Evolutionary conservation across 2,329 filamentous ascomycete genomes (phyloP), one percentile per base, ranked within the genome.

Genomic region (Beauveria bassiana): DNA sequence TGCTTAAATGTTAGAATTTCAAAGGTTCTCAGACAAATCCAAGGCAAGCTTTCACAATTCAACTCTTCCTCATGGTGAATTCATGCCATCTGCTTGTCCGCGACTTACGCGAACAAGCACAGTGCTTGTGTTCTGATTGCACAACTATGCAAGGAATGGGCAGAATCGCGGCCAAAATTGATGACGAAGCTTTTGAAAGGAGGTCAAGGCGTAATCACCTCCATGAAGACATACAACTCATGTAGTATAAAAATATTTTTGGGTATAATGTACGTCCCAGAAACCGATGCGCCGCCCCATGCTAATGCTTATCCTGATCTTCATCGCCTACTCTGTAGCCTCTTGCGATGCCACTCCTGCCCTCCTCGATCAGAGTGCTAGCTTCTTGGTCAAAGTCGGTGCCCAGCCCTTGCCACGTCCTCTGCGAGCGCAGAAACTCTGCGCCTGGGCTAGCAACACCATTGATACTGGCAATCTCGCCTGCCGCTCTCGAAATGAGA

Each of bases 331-430:
- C 88, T 0, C 80, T 85, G 77, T 99, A 99, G 0, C 93, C 95
- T 68, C 90, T 86, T 40, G 95, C 95, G 61, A 98, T 86, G 18
- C 95, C 95, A 66, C 87, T 89, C 65, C 91, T 84, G 1, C 95
- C 95, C 74, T 97, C 87, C 70, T 96, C 91, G 62, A 99, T 83
- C 20, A 84, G 72, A 1, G 89, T 87, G 61, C 89, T 78, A n/a
- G 78, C 76, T 59, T 84, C 80, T 16, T 77, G 77, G n/a, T 75
- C 65, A 68, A 92, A 96, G 71, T 99, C 95, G 64, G 86, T 96
- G 0, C 95, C 95, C 26, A 99, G 75, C 0, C 95, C 95, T 70
- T 89, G 89, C 95, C 95, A 99, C 4, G 91, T 96, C 61, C 95
- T 79, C 68, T 93, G 85, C 3, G 88, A 89, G 38, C 88, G 84